phyloP scores from a whole-genome alignment of 495 filamentous ascomycete genomes.

The Aspergillus asperescens region DNA sequence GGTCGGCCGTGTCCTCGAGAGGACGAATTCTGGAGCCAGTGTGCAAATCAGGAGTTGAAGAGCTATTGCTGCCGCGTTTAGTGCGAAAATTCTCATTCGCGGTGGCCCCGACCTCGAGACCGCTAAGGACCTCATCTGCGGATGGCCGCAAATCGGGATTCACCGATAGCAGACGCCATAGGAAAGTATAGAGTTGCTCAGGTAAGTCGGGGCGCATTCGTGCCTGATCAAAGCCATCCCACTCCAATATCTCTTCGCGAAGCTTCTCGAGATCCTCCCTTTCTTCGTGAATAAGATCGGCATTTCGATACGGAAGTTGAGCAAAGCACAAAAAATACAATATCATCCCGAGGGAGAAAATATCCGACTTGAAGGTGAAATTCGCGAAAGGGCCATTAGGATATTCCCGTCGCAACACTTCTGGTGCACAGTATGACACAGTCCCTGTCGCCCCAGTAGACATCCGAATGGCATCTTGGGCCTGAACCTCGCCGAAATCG shows the following conservation, averaged over 20 bases:
- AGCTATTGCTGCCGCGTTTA: slow-evolving; percentile 41
- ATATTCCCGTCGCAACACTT: slow-evolving; percentile 69
- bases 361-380: slow-evolving; percentile 92
- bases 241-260: slow-evolving; percentile 78
- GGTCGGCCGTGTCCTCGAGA: slow-evolving; percentile 42
- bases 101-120: slow-evolving; percentile 66
- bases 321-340: slow-evolving; percentile 97
- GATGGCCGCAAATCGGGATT: slow-evolving; percentile 73
- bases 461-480: slow-evolving; percentile 67
- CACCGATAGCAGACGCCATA: slow-evolving; percentile 74
- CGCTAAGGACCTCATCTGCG: slow-evolving; percentile 79
- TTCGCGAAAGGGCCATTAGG: slow-evolving; percentile 72
- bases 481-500: slow-evolving; percentile 94
- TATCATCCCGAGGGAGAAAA: slow-evolving; percentile 97
- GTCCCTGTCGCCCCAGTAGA: slow-evolving; percentile 94
- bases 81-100: slow-evolving; percentile 51
- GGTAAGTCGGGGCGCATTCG: slow-evolving; percentile 76
- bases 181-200: slow-evolving; percentile 74
- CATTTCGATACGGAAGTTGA: slow-evolving; percentile 75
- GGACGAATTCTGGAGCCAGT: slow-evolving; percentile 55
- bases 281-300: slow-evolving; percentile 83
- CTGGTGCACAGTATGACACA: slow-evolving; percentile 95
- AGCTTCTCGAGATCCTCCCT: slow-evolving; percentile 84
- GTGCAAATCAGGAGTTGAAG: slow-evolving; percentile 45
- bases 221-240: slow-evolving; percentile 80